Evolutionary conservation across 257 asterid genomes (phyloP), one percentile per base, ranked within the genome.

Genomic region (Fraxinus anomala): DNA sequence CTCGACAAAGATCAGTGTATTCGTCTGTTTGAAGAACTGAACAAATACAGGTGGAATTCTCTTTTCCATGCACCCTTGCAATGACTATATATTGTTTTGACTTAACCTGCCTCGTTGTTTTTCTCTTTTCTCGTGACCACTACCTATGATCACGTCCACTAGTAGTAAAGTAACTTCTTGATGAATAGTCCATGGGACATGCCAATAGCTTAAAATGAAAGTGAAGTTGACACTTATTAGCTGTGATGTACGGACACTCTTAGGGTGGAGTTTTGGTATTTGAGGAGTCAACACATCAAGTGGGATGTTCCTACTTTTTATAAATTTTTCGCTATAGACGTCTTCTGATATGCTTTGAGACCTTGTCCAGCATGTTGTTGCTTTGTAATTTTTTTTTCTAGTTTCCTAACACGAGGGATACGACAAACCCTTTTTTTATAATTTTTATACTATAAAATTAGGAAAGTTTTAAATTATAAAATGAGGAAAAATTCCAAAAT

Each of bases 1-100:
- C 96, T 96, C 72, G 65, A 92, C 88, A 93, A 89, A 85, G 92
- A 91, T 40, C 98, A 96, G 82, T 96, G 98, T 83, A 88, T 87
- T 81, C 91, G 63, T 47, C 88, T 96, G 79, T 92, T 96, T 78
- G 97, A 92, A 82, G 99, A 96, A 83, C 89, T 96, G 83, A 93
- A 96, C 90, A 96, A 89, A 51, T 96, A 96, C 95, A 91, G 99
- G 99, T 96, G 82, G 7, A 31, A n/a, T 73, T 72, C 61, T 42
- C 49, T 80, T 73, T 73, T 47, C 74, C 78, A 11, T 42, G 49
- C 76, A 8, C n/a, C 17, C 44, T 70, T 75, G 42, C 73, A 23
- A 40, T n/a, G 71, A 75, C 72, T 44, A 63, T 34, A 80, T 81
- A 67, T 74, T 84, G 54, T 47, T 13, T 3, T 56, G 59, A 47